Base-by-base conservation (phyloP, 176 grass and related monocot genomes). In the Lolium rigidum region DNA sequence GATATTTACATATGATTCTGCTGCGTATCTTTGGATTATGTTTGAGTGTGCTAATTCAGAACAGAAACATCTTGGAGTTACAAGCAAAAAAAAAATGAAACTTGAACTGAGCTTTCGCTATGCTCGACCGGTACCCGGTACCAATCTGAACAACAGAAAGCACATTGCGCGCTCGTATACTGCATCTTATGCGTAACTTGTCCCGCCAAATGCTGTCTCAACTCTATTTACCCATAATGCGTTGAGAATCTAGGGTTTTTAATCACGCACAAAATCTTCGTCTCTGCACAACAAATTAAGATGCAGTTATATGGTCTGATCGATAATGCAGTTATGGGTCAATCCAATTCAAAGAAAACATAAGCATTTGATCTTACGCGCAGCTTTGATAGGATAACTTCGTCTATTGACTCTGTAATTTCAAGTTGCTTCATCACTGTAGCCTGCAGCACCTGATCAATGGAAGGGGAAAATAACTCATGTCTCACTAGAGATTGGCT, bases 351-450 rank as follows among this genome's bases (percentile, higher is more conserved):
- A 47, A 81, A 86, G 6, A 6, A 58, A 80, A 80, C 50, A 13
- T 88, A 51, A 54, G 51, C 51, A 54, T 54, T 17, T 54, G 38
- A 61, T 84, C 52, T 90, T 95, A 98, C 95, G 16, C 71, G 79
- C 44, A 90, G 55, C 17, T 86, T 95, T 78, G 82, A 86, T 22
- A 76, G 74, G 80, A 91, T 88, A 22, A 91, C 83, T 85, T 90
- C 92, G n/a, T 93, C 95, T 77, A 98, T 71, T 31, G 95, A 95
- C 14, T 95, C 87, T 11, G 85, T 70, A 70, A 95, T 90, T 88
- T 98, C 93, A 52, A 98, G 80, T 90, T 98, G 95, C 81, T 95
- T 89, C 87, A 77, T 86, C 22, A 92, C 85, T 5, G 95, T 90
- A 61, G 87, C 93, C 74, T 93, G 95, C 84, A 98, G 82, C 21